phyloP scores from a whole-genome alignment of 768 basidiomycete species.

The Naganishia randhawae region DNA sequence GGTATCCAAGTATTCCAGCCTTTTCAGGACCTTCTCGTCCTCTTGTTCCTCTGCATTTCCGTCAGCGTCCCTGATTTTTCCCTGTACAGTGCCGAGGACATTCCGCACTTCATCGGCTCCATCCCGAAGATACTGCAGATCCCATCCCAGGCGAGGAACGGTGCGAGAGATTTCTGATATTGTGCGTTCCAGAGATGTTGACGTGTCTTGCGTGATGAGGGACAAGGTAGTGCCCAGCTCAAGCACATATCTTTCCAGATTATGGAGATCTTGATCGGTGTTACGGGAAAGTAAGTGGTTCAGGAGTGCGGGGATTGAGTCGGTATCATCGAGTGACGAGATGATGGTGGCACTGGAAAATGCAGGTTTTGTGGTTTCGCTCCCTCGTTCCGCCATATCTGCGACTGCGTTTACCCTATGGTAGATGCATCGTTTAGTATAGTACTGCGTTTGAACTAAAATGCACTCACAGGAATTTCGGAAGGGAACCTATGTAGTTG shows the following conservation, averaged over 20 bases:
- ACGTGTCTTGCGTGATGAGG: slow-evolving; percentile 72
- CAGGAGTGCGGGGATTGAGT: slow-evolving; percentile 9
- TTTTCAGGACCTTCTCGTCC: slow-evolving; percentile 67
- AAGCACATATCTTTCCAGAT: slow-evolving; percentile 7
- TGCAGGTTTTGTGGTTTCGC: neutral
- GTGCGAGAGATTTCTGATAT: slow-evolving; percentile 90
- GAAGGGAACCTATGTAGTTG: neutral
- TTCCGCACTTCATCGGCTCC: slow-evolving; percentile 72
- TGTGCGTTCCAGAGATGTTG: slow-evolving; percentile 74
- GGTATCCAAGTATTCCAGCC: slow-evolving; percentile 73
- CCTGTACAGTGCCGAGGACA: slow-evolving; percentile 63
- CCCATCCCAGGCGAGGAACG: slow-evolving; percentile 86
- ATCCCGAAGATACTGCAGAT: slow-evolving; percentile 95
- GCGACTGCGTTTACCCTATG: neutral
- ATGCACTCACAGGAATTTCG: neutral
- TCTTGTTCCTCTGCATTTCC: slow-evolving; percentile 36
- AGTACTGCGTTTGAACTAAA: neutral
- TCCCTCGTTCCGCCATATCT: slow-evolving; percentile 6
- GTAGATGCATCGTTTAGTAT: neutral
- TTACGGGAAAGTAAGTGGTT: neutral
- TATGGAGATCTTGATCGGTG: neutral
- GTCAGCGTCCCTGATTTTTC: slow-evolving; percentile 51
- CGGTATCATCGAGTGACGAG: neutral
- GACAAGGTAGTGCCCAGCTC: neutral
- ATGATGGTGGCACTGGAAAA: slow-evolving; percentile 12